These are phyloP conservation scores for Mrakia blollopis DNA, from an alignment of 768 basidiomycete genomes.

Conservation along the genomic window DNA sequence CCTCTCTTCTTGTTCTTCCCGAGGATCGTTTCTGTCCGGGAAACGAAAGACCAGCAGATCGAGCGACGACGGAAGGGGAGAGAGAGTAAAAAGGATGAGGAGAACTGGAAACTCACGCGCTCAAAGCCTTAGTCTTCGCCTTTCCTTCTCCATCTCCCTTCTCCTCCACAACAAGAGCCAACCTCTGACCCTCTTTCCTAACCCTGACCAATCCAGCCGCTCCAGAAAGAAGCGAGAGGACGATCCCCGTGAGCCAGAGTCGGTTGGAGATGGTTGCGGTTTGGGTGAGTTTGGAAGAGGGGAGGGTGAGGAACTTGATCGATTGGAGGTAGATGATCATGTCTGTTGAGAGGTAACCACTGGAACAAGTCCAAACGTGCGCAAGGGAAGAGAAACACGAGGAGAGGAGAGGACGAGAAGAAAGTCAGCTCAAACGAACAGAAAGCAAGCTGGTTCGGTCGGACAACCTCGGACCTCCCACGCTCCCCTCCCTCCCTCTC, in stretches of 20 bases:
- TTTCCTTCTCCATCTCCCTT: constrained; percentile 2
- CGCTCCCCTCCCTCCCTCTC: too few species aligned
- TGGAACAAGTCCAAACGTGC: background rate
- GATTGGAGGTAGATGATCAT: constrained; percentile 72
- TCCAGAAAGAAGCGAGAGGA: constrained; percentile 62
- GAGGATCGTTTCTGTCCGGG: too few species aligned
- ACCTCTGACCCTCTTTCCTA: constrained; percentile 11
- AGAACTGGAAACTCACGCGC: constrained; percentile 43
- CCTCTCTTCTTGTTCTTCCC: too few species aligned
- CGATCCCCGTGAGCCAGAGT: constrained; percentile 83
- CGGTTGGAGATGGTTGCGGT: constrained; percentile 65
- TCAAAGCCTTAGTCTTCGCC: constrained; percentile 24
- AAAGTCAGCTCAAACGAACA: background rate
- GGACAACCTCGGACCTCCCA: background rate
- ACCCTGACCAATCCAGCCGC: constrained; percentile 39
- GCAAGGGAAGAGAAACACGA: background rate
- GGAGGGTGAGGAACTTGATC: constrained; percentile 39
- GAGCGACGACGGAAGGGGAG: background rate
- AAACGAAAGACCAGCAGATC: background rate
- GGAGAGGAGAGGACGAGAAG: background rate
- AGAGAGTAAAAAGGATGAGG: too few species aligned
- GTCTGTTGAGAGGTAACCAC: constrained; percentile 74
- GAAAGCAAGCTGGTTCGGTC: background rate
- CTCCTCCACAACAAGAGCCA: constrained; percentile 4
- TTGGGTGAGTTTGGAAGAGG: constrained; percentile 52